Conservation (phyloP, 2,329 filamentous ascomycete genomes). For the Colletotrichum falcatum region DNA sequence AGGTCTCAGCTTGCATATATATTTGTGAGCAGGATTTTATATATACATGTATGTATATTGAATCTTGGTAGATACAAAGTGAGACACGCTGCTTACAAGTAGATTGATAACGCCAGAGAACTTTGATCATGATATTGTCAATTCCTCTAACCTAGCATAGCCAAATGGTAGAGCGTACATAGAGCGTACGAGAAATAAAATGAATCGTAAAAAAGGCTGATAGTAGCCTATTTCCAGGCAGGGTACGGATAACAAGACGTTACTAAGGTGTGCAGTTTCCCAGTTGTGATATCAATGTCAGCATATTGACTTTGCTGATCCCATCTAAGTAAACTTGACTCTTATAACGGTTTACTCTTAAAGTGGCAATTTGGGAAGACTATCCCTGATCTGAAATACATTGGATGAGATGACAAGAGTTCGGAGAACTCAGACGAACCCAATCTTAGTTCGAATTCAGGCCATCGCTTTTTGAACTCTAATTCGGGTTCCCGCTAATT, state of each 20-base stretch:
- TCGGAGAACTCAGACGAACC: slow-evolving; percentile 13
- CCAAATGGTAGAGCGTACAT: too few species aligned
- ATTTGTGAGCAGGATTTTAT: too few species aligned
- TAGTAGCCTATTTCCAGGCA: too few species aligned
- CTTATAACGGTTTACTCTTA: not conserved
- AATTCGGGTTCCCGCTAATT: not conserved
- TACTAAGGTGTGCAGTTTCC: too few species aligned
- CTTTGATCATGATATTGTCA: fast-evolving
- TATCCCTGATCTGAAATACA: not conserved
- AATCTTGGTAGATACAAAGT: not conserved
- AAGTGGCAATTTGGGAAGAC: not conserved
- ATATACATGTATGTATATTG: not conserved
- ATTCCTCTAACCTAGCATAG: too few species aligned
- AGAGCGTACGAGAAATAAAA: too few species aligned
- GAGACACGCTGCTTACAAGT: not conserved
- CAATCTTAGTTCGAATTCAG: slow-evolving; percentile 10
- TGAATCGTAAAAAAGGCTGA: too few species aligned
- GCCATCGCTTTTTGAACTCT: not conserved
- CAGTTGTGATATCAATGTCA: not conserved
- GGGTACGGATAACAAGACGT: too few species aligned
- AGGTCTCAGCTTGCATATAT: too few species aligned
- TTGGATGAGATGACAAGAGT: not conserved
- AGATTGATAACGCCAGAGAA: not conserved
- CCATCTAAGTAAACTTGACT: not conserved
- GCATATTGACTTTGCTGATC: not conserved